A percentile compares a stretch with the other conserved stretches of the same genome.
Evolutionary conservation across 352 stramenopile species (phyloP).

Genomic region (Pseudoperonospora humuli): DNA sequence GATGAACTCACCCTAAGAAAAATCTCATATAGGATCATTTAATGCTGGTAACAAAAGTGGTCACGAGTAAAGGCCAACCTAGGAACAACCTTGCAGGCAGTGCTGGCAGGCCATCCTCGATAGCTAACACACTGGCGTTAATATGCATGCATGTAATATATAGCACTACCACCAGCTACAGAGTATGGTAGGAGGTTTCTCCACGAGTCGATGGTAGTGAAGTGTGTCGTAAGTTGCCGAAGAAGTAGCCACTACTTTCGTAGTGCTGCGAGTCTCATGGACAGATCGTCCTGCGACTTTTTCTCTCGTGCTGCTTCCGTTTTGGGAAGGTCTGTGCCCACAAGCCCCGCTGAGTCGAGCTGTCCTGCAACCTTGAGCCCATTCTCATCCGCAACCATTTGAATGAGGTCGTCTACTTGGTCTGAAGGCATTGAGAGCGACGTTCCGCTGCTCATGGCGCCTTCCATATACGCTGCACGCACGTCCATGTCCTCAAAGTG

Average conservation of each 20-base stretch:
- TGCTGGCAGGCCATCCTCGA: too few relatives aligned
- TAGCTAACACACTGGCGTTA: too few relatives aligned
- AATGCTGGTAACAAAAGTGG: too few relatives aligned
- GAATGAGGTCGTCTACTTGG: conserved; percentile 96
- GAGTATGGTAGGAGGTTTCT: background rate
- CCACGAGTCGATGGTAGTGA: background rate
- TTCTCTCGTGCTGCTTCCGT: conserved; percentile 71
- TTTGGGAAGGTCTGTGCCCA: conserved; percentile 61
- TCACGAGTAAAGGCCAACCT: too few relatives aligned
- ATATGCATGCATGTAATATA: too few relatives aligned
- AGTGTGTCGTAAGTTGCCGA: background rate
- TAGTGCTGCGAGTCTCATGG: conserved; percentile 72
- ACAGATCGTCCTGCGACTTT: conserved; percentile 76
- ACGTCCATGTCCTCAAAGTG: conserved; percentile 99
- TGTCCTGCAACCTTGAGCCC: conserved; percentile 92
- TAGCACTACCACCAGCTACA: too few relatives aligned
- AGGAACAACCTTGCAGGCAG: too few relatives aligned
- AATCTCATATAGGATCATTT: too few relatives aligned
- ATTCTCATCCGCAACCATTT: conserved; percentile 97
- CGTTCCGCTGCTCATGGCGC: conserved; percentile 94
- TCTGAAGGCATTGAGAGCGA: conserved; percentile 93
- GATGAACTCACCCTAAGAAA: too few relatives aligned
- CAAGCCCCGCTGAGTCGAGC: conserved; percentile 87
- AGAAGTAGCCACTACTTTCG: conserved; percentile 36
- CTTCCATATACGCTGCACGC: conserved; percentile 96